Evolutionary conservation across 2,329 filamentous ascomycete species (phyloP).

Genomic region (Nothomitra cinnamomea): DNA sequence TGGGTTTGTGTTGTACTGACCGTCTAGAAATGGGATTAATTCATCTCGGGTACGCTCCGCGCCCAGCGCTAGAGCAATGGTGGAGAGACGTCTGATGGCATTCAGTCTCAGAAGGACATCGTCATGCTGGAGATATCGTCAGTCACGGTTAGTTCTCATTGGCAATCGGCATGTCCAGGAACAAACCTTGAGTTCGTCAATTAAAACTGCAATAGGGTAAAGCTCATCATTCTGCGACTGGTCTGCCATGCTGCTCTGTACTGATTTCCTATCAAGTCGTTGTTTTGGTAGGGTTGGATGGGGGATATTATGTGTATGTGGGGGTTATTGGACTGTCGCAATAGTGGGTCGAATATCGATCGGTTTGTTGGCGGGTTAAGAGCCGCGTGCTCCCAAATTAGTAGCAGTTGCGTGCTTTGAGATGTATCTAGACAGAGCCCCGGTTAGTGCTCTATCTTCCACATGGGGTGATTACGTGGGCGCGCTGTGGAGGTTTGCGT

Average conservation of each 20-base stretch:
- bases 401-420: neutral
- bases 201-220: conserved; percentile 97
- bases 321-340: neutral
- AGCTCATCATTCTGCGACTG: conserved; percentile 92
- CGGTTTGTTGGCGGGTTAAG: conserved; percentile 1
- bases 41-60: conserved; percentile 95
- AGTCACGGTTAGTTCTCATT: conserved; percentile 1
- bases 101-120: conserved; percentile 96
- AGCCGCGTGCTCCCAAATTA: conserved; percentile 3
- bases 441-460: neutral
- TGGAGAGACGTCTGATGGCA: conserved; percentile 94
- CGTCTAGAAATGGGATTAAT: conserved; percentile 96
- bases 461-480: neutral
- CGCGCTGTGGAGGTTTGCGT: neutral
- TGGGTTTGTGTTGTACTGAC: conserved; percentile 36
- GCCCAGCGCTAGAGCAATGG: conserved; percentile 89
- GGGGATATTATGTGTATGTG: neutral
- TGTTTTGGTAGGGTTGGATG: neutral
- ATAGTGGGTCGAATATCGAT: neutral
- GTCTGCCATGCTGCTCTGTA: conserved; percentile 54
- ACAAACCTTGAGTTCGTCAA: conserved; percentile 94
- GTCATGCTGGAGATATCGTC: conserved; percentile 52
- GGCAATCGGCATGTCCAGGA: neutral
- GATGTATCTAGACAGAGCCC: neutral
- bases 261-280: neutral